Conservation (phyloP, 2,329 filamentous ascomycete genomes). For the Tolypocladium endophyticum region DNA sequence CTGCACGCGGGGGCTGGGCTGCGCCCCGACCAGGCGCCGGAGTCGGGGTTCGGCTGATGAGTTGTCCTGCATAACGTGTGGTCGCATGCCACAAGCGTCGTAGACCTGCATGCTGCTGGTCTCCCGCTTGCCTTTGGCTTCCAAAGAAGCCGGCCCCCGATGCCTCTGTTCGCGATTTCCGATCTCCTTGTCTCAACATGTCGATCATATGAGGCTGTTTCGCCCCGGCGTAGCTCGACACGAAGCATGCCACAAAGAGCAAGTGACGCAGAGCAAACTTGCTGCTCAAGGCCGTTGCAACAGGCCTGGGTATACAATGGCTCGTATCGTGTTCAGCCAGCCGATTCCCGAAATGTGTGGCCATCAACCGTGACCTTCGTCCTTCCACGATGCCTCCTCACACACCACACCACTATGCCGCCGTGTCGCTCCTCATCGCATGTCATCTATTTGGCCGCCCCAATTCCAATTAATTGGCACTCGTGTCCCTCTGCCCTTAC, state of each 20-base stretch:
- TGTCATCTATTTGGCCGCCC: background rate
- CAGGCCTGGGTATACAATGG: background rate
- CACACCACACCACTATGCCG: background rate
- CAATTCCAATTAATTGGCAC: constrained; percentile 1
- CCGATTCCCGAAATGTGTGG: background rate
- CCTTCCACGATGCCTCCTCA: background rate
- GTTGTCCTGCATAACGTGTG: constrained; percentile 8
- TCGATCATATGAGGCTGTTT: background rate
- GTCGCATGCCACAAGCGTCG: constrained; percentile 1
- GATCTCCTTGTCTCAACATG: background rate
- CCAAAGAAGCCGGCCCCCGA: background rate
- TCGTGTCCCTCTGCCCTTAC: background rate
- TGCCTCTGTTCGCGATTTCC: background rate
- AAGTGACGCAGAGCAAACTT: background rate
- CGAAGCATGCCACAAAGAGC: background rate
- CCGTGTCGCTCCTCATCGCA: background rate
- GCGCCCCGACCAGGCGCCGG: background rate
- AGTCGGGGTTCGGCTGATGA: constrained; percentile 3
- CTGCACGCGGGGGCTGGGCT: background rate
- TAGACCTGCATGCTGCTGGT: background rate
- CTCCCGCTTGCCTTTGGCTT: background rate
- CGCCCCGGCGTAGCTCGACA: background rate
- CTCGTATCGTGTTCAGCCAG: background rate
- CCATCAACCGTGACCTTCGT: background rate
- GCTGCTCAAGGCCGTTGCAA: background rate